phyloP scores from a whole-genome alignment of 495 filamentous ascomycete species.

The Xylaria longipes region DNA sequence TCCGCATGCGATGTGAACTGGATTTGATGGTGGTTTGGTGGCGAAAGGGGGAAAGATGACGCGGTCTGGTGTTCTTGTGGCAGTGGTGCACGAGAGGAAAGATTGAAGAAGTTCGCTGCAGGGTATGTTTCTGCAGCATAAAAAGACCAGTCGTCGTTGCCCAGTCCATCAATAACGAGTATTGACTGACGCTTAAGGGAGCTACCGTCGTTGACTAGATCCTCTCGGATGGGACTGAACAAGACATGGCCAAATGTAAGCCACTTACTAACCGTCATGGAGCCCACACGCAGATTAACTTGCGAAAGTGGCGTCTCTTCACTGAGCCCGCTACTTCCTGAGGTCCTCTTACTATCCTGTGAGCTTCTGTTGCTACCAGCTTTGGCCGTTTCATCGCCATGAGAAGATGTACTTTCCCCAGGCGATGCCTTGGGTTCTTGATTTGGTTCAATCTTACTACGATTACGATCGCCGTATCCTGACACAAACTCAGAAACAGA shows the following conservation, averaged over 20 bases:
- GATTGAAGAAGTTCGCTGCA: slow-evolving; percentile 82
- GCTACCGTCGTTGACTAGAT: slow-evolving; percentile 60
- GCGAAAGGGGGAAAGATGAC: slow-evolving; percentile 61
- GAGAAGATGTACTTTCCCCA: slow-evolving; percentile 48
- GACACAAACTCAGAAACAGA: slow-evolving; percentile 61
- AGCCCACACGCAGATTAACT: slow-evolving; percentile 82
- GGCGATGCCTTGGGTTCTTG: slow-evolving; percentile 35
- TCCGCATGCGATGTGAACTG: slow-evolving; percentile 69
- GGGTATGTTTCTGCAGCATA: slow-evolving; percentile 94
- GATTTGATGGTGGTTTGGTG: slow-evolving; percentile 85
- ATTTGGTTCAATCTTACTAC: slow-evolving; percentile 39
- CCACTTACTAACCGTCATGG: slow-evolving; percentile 74
- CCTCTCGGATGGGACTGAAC: slow-evolving; percentile 88
- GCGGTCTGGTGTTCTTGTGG: slow-evolving; percentile 43
- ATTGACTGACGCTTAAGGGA: slow-evolving; percentile 67
- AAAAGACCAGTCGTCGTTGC: slow-evolving; percentile 93
- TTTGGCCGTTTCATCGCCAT: slow-evolving; percentile 17
- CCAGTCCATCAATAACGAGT: slow-evolving; percentile 88
- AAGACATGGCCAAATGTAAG: slow-evolving; percentile 93
- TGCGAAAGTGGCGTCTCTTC: slow-evolving; percentile 67
- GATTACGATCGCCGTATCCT: slow-evolving; percentile 56
- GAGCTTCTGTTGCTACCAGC: slow-evolving; percentile 10
- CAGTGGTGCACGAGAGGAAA: slow-evolving; percentile 62
- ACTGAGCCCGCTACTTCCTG: slow-evolving; percentile 52
- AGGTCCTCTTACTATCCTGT: slow-evolving; percentile 46